Conservation (phyloP, 2,329 filamentous ascomycete genomes). For the Cryphonectria naterciae region DNA sequence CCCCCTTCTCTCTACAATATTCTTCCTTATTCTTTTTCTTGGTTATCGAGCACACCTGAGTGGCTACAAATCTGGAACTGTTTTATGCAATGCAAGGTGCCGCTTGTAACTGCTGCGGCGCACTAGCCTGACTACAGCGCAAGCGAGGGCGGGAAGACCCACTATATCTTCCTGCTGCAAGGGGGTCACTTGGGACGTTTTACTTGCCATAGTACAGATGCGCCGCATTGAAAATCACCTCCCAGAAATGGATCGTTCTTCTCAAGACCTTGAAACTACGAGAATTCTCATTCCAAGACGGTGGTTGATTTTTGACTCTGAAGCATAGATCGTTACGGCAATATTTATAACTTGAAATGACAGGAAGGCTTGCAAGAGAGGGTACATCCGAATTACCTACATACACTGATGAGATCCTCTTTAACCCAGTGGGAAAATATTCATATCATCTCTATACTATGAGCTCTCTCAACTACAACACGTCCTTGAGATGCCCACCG, state of each 20-base stretch:
- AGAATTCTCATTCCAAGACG: too few relatives aligned
- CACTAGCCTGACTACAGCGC: neutral
- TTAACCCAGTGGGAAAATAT: neutral
- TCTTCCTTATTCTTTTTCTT: neutral
- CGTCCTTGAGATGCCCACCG: neutral
- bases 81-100: neutral
- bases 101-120: neutral
- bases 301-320: neutral
- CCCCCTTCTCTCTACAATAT: neutral
- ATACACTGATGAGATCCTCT: neutral
- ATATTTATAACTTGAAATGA: neutral
- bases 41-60: neutral
- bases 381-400: too few relatives aligned
- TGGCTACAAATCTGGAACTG: conserved; percentile 2
- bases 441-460: neutral
- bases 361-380: neutral
- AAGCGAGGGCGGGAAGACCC: neutral
- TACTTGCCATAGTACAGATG: neutral
- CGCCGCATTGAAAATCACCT: neutral
- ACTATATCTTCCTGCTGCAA: neutral
- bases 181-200: neutral
- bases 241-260: neutral
- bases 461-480: neutral
- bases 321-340: neutral
- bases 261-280: neutral